Evolutionary conservation across 495 filamentous ascomycete genomes (phyloP).

Genomic region (Cercophora scortea): DNA sequence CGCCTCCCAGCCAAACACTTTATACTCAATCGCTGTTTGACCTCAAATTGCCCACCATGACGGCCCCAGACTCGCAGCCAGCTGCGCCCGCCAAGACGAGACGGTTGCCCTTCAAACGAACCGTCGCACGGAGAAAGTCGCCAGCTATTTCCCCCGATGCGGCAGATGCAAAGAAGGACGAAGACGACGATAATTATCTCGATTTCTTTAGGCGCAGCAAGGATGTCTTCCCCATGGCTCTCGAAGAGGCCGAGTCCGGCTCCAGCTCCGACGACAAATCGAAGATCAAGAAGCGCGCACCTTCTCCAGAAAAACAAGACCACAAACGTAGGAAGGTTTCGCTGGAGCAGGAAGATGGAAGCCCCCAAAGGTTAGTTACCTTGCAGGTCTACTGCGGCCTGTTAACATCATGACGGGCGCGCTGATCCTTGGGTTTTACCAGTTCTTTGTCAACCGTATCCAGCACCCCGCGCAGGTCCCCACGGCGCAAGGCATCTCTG

Average conservation of each 20-base stretch:
- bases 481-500: not conserved
- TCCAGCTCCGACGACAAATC: constrained; percentile 11
- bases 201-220: constrained; percentile 62
- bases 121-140: constrained; percentile 34
- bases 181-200: constrained; percentile 33
- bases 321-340: constrained; percentile 14
- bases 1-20: no score
- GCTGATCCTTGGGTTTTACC: no score
- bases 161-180: not conserved
- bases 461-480: not conserved
- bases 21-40: no score
- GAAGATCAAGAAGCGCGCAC: constrained; percentile 8
- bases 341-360: not conserved
- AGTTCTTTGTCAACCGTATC: no score
- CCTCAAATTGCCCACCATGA: constrained; percentile 2
- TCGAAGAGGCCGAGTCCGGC: constrained; percentile 37
- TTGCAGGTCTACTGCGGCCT: not conserved
- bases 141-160: constrained; percentile 8
- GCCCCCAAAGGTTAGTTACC: not conserved
- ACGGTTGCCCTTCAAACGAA: constrained; percentile 61
- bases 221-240: constrained; percentile 52
- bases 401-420: no score
- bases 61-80: constrained; percentile 1
- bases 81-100: constrained; percentile 33
- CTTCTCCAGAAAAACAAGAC: not conserved